Conservation (phyloP, 2,329 filamentous ascomycete species). For the Paracamarosporium sp. region DNA sequence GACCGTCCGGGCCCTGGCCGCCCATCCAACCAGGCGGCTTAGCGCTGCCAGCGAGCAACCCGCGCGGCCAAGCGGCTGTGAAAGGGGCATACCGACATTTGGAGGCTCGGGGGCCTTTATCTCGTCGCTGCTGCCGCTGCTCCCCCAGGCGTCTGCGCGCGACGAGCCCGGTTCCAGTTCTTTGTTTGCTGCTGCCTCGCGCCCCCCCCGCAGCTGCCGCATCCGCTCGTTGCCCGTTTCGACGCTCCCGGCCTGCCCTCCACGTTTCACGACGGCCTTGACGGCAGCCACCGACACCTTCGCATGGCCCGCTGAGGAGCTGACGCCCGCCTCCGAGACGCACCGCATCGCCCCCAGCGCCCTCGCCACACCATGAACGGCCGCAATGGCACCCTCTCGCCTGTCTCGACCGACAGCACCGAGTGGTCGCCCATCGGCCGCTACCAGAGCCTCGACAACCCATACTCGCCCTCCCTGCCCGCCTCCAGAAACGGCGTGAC, state of each 20-base stretch:
- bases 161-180: too few relatives aligned
- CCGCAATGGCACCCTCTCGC: conserved; percentile 48
- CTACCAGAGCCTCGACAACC: conserved; percentile 47
- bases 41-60: conserved; percentile 24
- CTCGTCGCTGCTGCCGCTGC: conserved; percentile 1
- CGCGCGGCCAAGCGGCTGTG: conserved; percentile 25
- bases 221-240: conserved; percentile 6
- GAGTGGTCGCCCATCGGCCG: conserved; percentile 50
- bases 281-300: conserved; percentile 11
- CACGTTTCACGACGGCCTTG: conserved; percentile 17
- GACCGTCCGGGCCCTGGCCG: conserved; percentile 1
- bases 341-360: conserved; percentile 12
- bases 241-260: conserved; percentile 2
- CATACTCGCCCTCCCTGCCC: conserved; percentile 46
- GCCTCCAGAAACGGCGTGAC: conserved; percentile 42
- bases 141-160: conserved; percentile 21
- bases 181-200: conserved; percentile 20
- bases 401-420: conserved; percentile 48
- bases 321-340: conserved; percentile 16
- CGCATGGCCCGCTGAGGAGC: conserved; percentile 7
- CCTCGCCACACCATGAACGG: conserved; percentile 36
- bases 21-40: conserved; percentile 10
- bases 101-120: conserved; percentile 7
- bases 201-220: background rate
- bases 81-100: conserved; percentile 39